Conservation (phyloP, 2,329 filamentous ascomycete species). For the Ophiostoma sp. region DNA sequence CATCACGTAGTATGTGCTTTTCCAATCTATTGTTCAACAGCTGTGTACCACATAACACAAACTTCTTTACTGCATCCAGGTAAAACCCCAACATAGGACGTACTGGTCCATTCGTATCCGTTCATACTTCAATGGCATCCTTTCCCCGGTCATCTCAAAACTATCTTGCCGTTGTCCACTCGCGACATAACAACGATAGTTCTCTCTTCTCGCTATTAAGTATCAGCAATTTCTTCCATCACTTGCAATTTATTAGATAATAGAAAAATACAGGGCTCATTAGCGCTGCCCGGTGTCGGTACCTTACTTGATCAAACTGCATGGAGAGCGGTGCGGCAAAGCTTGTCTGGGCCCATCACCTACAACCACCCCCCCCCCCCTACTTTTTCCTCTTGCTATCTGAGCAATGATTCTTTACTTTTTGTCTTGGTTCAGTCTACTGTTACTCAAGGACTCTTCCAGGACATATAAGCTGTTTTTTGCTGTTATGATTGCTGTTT, state of each 20-base stretch:
- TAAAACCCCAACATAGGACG: no score
- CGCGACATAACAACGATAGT: no score
- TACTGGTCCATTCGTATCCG: no score
- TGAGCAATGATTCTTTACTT: not conserved
- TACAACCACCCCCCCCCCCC: not conserved
- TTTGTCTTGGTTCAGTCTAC: not conserved
- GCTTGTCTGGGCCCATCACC: slow-evolving; percentile 1
- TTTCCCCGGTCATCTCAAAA: no score
- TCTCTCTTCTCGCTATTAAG: not conserved
- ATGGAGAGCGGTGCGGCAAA: not conserved
- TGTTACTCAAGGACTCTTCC: no score
- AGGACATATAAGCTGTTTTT: not conserved
- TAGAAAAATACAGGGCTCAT: not conserved
- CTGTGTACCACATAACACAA: no score
- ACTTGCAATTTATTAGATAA: not conserved
- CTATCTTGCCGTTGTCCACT: no score
- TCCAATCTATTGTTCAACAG: no score
- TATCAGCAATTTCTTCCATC: not conserved
- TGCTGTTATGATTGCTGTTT: not conserved
- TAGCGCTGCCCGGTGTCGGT: slow-evolving; percentile 1
- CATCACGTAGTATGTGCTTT: no score
- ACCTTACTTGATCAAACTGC: not conserved
- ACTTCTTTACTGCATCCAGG: no score
- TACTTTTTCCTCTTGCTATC: not conserved
- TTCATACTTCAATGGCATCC: no score